Evolutionary conservation across 768 basidiomycete species (phyloP).

Genomic region (Suillus tomentosus): DNA sequence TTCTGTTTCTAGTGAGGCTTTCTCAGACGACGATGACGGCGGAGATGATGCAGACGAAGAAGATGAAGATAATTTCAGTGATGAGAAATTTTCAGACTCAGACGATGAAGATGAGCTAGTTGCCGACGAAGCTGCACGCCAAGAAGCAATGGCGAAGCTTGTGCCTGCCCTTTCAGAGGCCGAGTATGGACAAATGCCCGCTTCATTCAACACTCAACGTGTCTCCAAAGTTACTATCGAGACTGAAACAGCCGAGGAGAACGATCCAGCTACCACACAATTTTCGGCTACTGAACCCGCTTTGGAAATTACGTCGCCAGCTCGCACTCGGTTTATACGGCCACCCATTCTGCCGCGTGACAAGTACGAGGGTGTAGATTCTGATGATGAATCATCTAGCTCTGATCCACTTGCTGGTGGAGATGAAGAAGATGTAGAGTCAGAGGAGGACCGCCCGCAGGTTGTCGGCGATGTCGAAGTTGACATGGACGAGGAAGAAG

Average conservation of each 20-base stretch:
- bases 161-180: constrained; percentile 77
- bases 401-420: constrained; percentile 45
- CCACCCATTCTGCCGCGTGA: constrained; percentile 81
- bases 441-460: constrained; percentile 81
- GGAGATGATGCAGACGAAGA: constrained; percentile 28
- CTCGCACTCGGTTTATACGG: constrained; percentile 54
- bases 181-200: constrained; percentile 89
- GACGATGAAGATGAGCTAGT: constrained; percentile 39
- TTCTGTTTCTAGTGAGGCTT: constrained; percentile 51
- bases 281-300: constrained; percentile 13
- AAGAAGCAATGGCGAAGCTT: constrained; percentile 74
- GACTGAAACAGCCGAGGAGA: constrained; percentile 40
- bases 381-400: constrained; percentile 83
- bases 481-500: constrained; percentile 91
- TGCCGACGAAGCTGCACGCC: constrained; percentile 43
- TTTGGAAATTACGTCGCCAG: constrained; percentile 17
- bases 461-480: constrained; percentile 84
- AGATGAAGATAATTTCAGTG: constrained; percentile 43
- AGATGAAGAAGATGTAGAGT: constrained; percentile 55
- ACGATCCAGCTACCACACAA: constrained; percentile 11
- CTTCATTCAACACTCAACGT: constrained; percentile 74
- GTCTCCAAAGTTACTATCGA: constrained; percentile 50
- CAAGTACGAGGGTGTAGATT: constrained; percentile 89
- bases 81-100: constrained; percentile 47
- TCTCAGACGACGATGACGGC: constrained; percentile 69